Percentiles rank a stretch among this genome's conserved stretches.
phyloP scores from a whole-genome alignment of 2,329 filamentous ascomycete species.

The Daldinia sp. region DNA sequence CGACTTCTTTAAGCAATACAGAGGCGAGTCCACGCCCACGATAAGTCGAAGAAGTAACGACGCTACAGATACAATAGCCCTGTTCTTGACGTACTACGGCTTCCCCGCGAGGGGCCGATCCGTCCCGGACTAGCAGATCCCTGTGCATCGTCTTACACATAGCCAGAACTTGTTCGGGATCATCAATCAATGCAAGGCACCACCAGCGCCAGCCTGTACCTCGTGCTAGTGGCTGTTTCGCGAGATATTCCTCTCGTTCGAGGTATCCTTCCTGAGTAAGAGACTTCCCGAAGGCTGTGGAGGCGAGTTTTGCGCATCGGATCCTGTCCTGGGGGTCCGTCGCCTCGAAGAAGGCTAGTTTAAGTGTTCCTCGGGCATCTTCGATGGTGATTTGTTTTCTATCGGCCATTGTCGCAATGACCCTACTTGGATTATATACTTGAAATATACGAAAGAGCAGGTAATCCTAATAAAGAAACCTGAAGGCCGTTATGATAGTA shows the following conservation, averaged over 20 bases:
- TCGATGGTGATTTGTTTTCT: conserved; percentile 11
- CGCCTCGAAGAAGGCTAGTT: conserved; percentile 27
- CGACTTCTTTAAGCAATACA: conserved; percentile 27
- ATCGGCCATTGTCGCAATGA: neutral
- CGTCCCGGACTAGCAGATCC: conserved; percentile 29
- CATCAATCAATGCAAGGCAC: conserved; percentile 16
- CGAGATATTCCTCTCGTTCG: conserved; percentile 26
- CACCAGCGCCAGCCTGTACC: conserved; percentile 30
- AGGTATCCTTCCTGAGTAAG: conserved; percentile 25
- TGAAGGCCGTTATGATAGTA: neutral
- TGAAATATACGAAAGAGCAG: neutral
- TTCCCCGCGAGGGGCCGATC: neutral
- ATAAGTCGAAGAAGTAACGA: conserved; percentile 27
- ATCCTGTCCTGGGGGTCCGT: conserved; percentile 9
- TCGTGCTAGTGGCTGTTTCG: conserved; percentile 10
- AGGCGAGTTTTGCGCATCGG: conserved; percentile 25
- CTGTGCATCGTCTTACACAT: conserved; percentile 37
- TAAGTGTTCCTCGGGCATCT: conserved; percentile 4
- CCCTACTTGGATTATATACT: neutral
- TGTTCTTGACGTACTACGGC: conserved; percentile 5
- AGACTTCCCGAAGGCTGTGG: conserved; percentile 27
- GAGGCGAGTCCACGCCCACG: conserved; percentile 31
- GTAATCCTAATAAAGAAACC: neutral
- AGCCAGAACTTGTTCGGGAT: conserved; percentile 25
- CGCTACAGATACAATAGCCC: conserved; percentile 35